Base-by-base conservation (phyloP, 106 monocot species). In the Dendrobium nobile region DNA sequence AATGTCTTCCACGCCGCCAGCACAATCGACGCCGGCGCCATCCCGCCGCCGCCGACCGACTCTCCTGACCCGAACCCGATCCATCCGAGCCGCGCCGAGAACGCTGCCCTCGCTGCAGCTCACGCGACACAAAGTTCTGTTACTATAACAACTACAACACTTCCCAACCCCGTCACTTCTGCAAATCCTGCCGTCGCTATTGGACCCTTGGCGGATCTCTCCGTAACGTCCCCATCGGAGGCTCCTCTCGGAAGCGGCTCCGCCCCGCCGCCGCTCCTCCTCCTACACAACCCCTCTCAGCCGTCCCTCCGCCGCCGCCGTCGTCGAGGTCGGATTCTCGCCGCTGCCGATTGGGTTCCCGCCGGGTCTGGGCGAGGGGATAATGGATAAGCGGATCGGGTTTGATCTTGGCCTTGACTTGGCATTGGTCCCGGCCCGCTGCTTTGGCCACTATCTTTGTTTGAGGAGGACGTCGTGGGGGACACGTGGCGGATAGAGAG, bases 61-160 rank as follows among this genome's bases (percentile, higher is more conserved):
- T 70, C 70, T 9, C 33, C 70, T 15, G 70, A 70, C 31, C 74
- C 5, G 43, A 74, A 33, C 16, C 42, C 8, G 42, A 41, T 16
- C 18, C 47, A 2, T 16, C 47, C 19, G 47, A 48, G 11, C 7
- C 9, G 1, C 45, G 24, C 5, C 48, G 76, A 8, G 47, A 47
- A 17, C 76, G 47, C 26, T 76, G 76, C 48, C 74, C 74, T 2
- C 74, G 74, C 9, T 74, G 74, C 74, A 27, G 26, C 76, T 76
- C 76, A 22, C 47, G 24, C 9, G 76, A 88, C 84, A 88, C 87
- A 82, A 88, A 88, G 79, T 88, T 88, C 84, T 88, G 87, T 76
- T 88, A 88, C 87, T 88, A 88, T 84, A 88, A 88, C 87, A 88
- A 88, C 84, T 88, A 88, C 82, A 88, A 88, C 84, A 48, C 47